A percentile compares a stretch with the other conserved stretches of the same genome.
Conservation (phyloP, 495 filamentous ascomycete genomes). For the Neurospora tetraspora region DNA sequence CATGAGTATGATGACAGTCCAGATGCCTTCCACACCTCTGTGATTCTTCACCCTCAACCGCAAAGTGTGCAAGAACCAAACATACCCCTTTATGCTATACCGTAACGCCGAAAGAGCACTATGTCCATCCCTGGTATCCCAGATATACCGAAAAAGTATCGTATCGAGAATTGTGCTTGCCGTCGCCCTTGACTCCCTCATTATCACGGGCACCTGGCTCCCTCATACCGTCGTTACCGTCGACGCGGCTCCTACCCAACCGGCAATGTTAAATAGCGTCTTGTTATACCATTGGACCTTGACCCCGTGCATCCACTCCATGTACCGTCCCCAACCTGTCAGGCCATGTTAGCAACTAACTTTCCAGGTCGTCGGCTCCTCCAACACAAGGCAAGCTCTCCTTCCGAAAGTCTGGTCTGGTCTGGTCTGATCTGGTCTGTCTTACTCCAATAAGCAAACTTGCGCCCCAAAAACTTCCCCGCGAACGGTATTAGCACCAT, state of each 20-base stretch:
- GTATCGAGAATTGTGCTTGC: neutral
- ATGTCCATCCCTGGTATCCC: neutral
- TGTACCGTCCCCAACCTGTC: constrained; percentile 46
- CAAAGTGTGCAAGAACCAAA: neutral
- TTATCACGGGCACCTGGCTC: neutral
- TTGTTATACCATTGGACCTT: constrained; percentile 44
- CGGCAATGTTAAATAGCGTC: constrained; percentile 51
- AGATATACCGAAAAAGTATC: neutral
- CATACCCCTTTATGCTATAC: neutral
- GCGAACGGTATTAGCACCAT: constrained; percentile 91
- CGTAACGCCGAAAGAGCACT: neutral
- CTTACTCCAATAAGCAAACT: constrained; percentile 94
- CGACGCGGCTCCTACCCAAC: constrained; percentile 61
- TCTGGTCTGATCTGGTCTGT: constrained; percentile 5
- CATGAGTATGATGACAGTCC: neutral
- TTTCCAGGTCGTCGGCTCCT: neutral
- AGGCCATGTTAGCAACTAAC: constrained; percentile 8
- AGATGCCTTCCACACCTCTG: neutral
- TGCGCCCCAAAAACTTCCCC: constrained; percentile 87
- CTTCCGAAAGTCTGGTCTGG: neutral
- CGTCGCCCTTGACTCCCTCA: neutral
- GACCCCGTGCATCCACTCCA: constrained; percentile 48
- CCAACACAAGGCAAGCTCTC: neutral
- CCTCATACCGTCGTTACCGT: constrained; percentile 59
- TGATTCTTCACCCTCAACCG: neutral